Base-by-base conservation (phyloP, 805 yeast genomes). In the Maudiozyma turicensis region DNA sequence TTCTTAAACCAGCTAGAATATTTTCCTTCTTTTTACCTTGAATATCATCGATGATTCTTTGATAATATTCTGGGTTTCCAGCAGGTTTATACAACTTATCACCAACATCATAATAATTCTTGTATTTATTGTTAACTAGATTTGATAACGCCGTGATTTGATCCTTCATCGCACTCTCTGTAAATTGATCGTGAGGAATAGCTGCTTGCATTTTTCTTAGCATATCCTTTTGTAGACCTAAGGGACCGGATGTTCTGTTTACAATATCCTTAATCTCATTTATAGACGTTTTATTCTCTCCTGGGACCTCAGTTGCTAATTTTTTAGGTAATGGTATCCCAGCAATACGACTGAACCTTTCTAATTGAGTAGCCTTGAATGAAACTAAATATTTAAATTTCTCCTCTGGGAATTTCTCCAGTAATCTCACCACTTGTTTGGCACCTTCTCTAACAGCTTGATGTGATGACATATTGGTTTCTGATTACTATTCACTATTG, bases 21-120 rank as follows among this genome's bases (percentile, higher is more conserved):
- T 77, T 75, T 66, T 86, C 95, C 64, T 78, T 82, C 59, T 76
- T 75, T 58, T 82, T 81, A 28, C 91, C 90, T 51, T 75, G 72
- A 40, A 89, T 75, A 63, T 87, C 95, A 30, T 75, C 72, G 66
- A 83, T 55, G 47, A 89, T 72, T 59, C 93, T 75, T 40, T 73
- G 76, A 60, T 89, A 89, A 61, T 89, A 89, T 44, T 74, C 65
- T 2, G 95, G 88, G 65, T 87, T 86, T 1, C 96, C 96, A 58
- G 82, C 81, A n/a, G 97, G 97, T 55, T 66, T 72, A 58, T 78
- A 66, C 54, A 89, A 66, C 61, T 84, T 84, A 42, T 80, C 84
- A 49, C 81, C 81, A 35, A 81, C 74, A 52, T 75, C 71, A 62
- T 85, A 86, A 59, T 79, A 79, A 50, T 76, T 75, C 57, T 72